Percentiles rank a stretch among this genome's conserved stretches.
Evolutionary conservation across 345 rosid species (phyloP).

Genomic region (Reutealis trisperma): DNA sequence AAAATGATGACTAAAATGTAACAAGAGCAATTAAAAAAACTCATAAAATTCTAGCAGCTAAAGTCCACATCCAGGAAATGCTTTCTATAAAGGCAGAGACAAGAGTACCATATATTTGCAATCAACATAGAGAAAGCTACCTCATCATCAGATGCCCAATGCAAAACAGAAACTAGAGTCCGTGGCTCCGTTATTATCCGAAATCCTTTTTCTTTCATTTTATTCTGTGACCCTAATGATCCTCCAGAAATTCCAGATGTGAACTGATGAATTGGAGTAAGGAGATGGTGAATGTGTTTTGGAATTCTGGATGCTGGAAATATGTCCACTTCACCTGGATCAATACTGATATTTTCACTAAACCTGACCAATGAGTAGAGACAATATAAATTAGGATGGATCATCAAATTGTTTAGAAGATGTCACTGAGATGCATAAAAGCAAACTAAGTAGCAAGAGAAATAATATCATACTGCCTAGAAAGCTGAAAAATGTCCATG

Average conservation of each 20-base stretch:
- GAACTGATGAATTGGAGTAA: slow-evolving; percentile 51
- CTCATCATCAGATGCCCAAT: slow-evolving; percentile 82
- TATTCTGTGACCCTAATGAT: slow-evolving; percentile 37
- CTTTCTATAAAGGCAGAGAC: slow-evolving; percentile 11
- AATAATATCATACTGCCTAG: slow-evolving; percentile 49
- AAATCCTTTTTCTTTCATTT: slow-evolving; percentile 58
- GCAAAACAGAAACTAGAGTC: slow-evolving; percentile 62
- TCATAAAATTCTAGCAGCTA: slow-evolving; percentile 8
- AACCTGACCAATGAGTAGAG: slow-evolving; percentile 49
- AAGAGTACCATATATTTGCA: slow-evolving; percentile 2
- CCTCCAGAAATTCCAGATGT: slow-evolving; percentile 38
- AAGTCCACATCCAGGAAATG: not conserved
- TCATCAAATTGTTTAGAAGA: slow-evolving; percentile 10
- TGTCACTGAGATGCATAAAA: not conserved
- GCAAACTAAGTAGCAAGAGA: not conserved
- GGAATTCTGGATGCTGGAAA: slow-evolving; percentile 78
- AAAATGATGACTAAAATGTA: not conserved
- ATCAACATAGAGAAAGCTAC: slow-evolving; percentile 37
- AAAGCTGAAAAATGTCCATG: slow-evolving; percentile 56
- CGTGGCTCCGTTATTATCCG: slow-evolving; percentile 65
- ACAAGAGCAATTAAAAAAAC: not conserved
- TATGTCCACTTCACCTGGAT: slow-evolving; percentile 84
- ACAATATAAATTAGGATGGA: slow-evolving; percentile 20
- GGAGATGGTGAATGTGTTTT: slow-evolving; percentile 59
- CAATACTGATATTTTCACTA: slow-evolving; percentile 65